Evolutionary conservation across 2,329 filamentous ascomycete species (phyloP), one percentile per base, ranked within the genome.

Genomic region (Fusarium sp.): DNA sequence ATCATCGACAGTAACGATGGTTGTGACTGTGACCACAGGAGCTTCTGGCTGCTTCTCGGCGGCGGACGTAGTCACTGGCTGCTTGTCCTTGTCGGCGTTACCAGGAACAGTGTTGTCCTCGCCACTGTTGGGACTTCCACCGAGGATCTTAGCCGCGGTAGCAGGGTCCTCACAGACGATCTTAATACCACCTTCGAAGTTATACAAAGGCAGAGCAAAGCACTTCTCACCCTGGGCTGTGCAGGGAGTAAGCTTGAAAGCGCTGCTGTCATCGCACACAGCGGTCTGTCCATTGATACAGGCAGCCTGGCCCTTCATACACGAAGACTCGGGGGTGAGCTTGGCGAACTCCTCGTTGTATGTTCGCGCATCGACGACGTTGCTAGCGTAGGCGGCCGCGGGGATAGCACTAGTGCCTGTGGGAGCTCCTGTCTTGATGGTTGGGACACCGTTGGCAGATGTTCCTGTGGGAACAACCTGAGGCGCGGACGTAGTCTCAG

Each of bases 161-260:
- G 72, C 70, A 11, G 75, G 69, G 47, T 82, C 76, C 26, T 78
- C 77, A 62, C 87, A 89, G 4, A 79, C 80, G 23, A 89, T 76
- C 52, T 78, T 73, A 11, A 86, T 83, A 5, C 85, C 86, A 1
- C 71, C 66, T 34, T 59, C 69, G 1, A 79, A 79, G 12, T 75
- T 81, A 36, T 79, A 81, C 79, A 87, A 82, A 1, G 87, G 87
- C 62, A 88, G 73, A 3, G 85, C 87, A 47, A 82, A 84, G 74
- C 87, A 89, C 46, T 77, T 74, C 11, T 75, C 77, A 2, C 65
- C 48, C 1, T 50, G 11, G 5, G 21, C 46, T 10, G 38, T 40
- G 39, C 82, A 82, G 11, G 74, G 62, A 1, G 68, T 71, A 19
- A 87, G 79, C 6, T 75, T 69, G 68, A 84, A 88, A 1, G 68